These are phyloP conservation scores for Plectosphaerella plurivora DNA, from an alignment of 2,329 filamentous ascomycete genomes.

Conservation along the genomic window DNA sequence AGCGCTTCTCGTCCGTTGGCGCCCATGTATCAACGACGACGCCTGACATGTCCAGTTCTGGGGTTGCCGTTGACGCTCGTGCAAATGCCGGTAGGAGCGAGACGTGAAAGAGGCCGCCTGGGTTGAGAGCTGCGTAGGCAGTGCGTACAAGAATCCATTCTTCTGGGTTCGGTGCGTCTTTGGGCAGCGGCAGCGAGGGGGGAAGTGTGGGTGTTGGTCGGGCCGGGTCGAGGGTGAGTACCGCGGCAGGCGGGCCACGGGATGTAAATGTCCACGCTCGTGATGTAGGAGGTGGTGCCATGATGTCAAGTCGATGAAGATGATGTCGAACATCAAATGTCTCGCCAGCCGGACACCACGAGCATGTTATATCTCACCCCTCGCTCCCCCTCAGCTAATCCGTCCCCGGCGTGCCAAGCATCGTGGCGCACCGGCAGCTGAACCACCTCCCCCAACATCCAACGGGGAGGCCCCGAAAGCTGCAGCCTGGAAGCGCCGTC, in stretches of 20 bases:
- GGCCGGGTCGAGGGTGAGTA: conserved; percentile 17
- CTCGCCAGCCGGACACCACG: no score
- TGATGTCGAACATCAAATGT: no score
- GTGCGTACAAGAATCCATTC: conserved; percentile 34
- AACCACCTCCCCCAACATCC: not conserved
- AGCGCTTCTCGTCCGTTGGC: conserved; percentile 11
- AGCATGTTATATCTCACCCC: no score
- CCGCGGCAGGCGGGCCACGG: not conserved
- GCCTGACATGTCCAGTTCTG: conserved; percentile 40
- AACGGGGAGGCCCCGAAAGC: not conserved
- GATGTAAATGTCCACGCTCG: not conserved
- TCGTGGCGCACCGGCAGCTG: not conserved
- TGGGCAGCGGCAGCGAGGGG: conserved; percentile 20
- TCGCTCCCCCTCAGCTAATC: not conserved
- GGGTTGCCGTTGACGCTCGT: conserved; percentile 28
- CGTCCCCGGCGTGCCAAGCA: not conserved
- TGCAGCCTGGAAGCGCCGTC: not conserved
- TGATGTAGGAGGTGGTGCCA: not conserved
- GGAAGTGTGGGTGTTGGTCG: conserved; percentile 18
- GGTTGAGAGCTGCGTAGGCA: conserved; percentile 40
- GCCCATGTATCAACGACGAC: conserved; percentile 29
- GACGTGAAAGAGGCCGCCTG: conserved; percentile 35
- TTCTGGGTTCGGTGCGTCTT: conserved; percentile 18
- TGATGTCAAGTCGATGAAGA: not conserved
- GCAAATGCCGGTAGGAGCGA: conserved; percentile 32